A percentile compares a stretch with the other conserved stretches of the same genome.
Evolutionary conservation across 257 asterid genomes (phyloP).

Genomic region (Vinca minor): DNA sequence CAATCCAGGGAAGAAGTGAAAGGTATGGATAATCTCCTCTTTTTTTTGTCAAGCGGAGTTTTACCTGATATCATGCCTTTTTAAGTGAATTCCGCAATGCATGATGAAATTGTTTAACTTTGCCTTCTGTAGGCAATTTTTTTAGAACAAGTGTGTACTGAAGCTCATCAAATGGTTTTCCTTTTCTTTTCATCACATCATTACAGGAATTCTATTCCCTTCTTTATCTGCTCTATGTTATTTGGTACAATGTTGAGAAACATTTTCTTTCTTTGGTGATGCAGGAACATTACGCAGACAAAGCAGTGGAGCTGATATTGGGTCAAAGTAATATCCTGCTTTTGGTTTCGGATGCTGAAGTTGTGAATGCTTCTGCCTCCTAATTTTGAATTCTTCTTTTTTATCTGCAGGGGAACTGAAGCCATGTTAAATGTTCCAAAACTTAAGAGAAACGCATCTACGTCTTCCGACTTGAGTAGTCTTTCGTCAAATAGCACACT

Average conservation of each 20-base stretch:
- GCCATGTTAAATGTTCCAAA: constrained; percentile 35
- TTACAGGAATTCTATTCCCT: not conserved
- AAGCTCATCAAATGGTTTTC: not conserved
- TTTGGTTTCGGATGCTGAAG: not conserved
- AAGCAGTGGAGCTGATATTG: constrained; percentile 61
- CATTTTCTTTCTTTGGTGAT: constrained; percentile 2
- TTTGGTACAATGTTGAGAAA: not conserved
- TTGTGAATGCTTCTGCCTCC: not conserved
- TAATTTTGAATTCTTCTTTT: constrained; percentile 22
- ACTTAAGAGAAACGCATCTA: constrained; percentile 71
- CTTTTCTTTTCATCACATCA: not conserved
- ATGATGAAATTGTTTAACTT: not conserved
- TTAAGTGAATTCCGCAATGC: not conserved
- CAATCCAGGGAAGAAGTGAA: constrained; percentile 45
- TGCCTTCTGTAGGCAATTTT: not conserved
- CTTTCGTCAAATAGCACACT: constrained; percentile 39
- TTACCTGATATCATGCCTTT: not conserved
- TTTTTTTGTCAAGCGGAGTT: not conserved
- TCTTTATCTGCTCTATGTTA: not conserved
- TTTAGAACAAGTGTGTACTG: not conserved
- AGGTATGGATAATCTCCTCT: constrained; percentile 33
- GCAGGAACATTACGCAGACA: constrained; percentile 65
- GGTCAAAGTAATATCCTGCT: constrained; percentile 36
- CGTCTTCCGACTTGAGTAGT: constrained; percentile 48
- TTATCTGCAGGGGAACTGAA: constrained; percentile 48